These are phyloP conservation scores for Zostera marina DNA, from an alignment of 116 monocot species.

Conservation along the genomic window DNA sequence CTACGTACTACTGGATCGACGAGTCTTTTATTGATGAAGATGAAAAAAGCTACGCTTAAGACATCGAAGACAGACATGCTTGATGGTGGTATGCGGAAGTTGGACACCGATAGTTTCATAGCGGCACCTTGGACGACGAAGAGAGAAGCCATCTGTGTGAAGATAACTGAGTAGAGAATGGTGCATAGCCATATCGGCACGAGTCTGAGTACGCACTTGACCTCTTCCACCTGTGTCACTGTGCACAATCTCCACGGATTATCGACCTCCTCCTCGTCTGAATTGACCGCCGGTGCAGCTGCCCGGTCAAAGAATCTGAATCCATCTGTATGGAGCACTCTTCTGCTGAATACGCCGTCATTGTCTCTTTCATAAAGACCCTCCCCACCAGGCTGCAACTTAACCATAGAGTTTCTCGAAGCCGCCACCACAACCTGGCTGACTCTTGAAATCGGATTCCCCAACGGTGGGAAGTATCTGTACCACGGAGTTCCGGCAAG, in stretches of 20 bases:
- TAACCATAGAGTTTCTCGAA: slow-evolving; percentile 29
- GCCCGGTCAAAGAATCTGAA: slow-evolving; percentile 64
- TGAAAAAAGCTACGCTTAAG: slow-evolving; percentile 29
- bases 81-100: slow-evolving; percentile 51
- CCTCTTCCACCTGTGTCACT: slow-evolving; percentile 77
- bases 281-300: slow-evolving; percentile 20
- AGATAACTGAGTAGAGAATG: slow-evolving; percentile 58
- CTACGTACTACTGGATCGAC: slow-evolving; percentile 11
- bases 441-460: slow-evolving; percentile 52
- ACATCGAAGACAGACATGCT: slow-evolving; percentile 63
- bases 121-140: slow-evolving; percentile 63
- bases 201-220: slow-evolving; percentile 60
- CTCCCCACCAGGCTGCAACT: background rate
- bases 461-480: slow-evolving; percentile 37
- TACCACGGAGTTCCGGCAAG: slow-evolving; percentile 33
- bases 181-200: slow-evolving; percentile 73
- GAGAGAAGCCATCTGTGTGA: slow-evolving; percentile 62
- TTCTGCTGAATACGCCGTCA: background rate
- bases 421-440: slow-evolving; percentile 54
- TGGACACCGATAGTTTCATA: slow-evolving; percentile 30
- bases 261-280: slow-evolving; percentile 33
- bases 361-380: slow-evolving; percentile 33
- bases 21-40: slow-evolving; percentile 21
- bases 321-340: background rate
- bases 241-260: slow-evolving; percentile 52